phyloP scores from a whole-genome alignment of 129 eudicot species.

The Pulicaria dysenterica region DNA sequence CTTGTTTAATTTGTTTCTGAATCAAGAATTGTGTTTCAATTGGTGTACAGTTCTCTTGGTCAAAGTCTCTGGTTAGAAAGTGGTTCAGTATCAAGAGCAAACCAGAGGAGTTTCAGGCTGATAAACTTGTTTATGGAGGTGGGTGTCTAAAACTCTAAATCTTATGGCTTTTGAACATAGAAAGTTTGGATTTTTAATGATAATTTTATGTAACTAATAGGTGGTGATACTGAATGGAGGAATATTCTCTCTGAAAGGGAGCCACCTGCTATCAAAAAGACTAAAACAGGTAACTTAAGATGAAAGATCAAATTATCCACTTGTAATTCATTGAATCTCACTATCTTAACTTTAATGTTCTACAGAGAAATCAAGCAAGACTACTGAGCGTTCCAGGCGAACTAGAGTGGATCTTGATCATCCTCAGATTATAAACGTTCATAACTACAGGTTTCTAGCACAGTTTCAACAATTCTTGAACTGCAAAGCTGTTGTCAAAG shows the following conservation, averaged over 20 bases:
- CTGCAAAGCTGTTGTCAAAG: neutral
- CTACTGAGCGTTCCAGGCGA: constrained; percentile 48
- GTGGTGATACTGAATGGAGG: constrained; percentile 69
- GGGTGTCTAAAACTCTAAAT: neutral
- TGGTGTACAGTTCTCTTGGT: constrained; percentile 74
- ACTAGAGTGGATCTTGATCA: constrained; percentile 76
- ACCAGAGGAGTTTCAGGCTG: constrained; percentile 53
- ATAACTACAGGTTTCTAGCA: constrained; percentile 72
- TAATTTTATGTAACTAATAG: constrained; percentile 21
- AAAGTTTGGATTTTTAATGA: neutral
- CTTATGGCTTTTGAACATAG: too few relatives aligned
- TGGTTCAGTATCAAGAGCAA: constrained; percentile 91
- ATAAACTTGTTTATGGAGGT: constrained; percentile 71
- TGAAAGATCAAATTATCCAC: neutral
- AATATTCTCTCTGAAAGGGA: constrained; percentile 74
- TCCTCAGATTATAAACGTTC: constrained; percentile 86
- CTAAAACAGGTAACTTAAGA: constrained; percentile 58
- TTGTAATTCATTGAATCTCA: neutral
- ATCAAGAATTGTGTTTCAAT: constrained; percentile 15
- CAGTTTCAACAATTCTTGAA: neutral
- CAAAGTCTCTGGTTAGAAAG: constrained; percentile 76
- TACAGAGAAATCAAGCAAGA: constrained; percentile 66
- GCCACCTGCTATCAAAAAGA: constrained; percentile 71
- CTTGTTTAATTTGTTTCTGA: neutral
- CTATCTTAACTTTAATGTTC: constrained; percentile 14